Evolutionary conservation across 2,329 filamentous ascomycete genomes (phyloP), one percentile per base, ranked within the genome.

Genomic region (Aspergillus neotritici): DNA sequence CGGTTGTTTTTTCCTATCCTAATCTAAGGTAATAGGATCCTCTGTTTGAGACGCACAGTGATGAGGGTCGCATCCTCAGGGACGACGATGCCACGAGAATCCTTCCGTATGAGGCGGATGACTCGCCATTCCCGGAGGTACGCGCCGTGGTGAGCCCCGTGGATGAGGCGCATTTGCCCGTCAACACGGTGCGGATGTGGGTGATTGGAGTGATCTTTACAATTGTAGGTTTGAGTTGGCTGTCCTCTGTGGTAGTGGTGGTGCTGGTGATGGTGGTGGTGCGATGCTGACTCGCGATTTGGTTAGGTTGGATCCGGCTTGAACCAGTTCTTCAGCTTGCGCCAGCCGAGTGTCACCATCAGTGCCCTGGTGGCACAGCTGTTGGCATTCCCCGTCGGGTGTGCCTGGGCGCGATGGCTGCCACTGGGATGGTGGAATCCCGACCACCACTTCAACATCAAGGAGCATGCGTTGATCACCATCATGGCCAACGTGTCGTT

Each of bases 401-500:
- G 62, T 38, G 60, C 60, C 15, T 67, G 64, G 64, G 63, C 63
- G 8, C 56, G 50, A 46, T 61, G 58, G 66, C 63, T 59, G 55
- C 65, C 47, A 55, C 54, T 71, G 51, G 69, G 56, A 8, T 59
- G 62, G 40, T 46, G 71, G 4, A 74, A 74, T 39, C 70, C 70
- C 5, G 64, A 66, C 39, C 60, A 69, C 1, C 62, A 65, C 36
- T 63, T 57, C 54, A 70, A 60, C 31, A 62, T 61, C 37, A 61
- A 66, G 50, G 67, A 71, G 48, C 69, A 71, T 58, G 66, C 65
- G 5, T 46, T 71, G 34, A 64, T 71, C 46, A 69, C 67, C 0
- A 71, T 71, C 46, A 70, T 71, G 64, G 67, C 67, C 7, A 74
- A 73, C 46, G 64, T 72, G 31, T 73, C 69, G 11, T 72, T 73